Evolutionary conservation across 108 stramenopile species (phyloP).

Genomic region (Fistulifera solaris): DNA sequence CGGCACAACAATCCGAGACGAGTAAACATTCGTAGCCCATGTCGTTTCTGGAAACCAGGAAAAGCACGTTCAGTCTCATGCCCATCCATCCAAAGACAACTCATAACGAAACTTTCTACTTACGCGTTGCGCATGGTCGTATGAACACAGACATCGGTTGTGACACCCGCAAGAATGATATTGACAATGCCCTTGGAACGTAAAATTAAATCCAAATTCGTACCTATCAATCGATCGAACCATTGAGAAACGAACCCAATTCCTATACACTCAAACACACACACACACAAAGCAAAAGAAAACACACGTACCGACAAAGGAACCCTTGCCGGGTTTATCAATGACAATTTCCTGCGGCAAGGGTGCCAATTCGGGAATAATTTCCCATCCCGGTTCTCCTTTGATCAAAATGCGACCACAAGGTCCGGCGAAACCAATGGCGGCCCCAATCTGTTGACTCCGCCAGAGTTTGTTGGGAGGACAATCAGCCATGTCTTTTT

Average conservation of each 20-base stretch:
- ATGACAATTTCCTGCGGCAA: slow-evolving; percentile 27
- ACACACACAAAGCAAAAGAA: too few relatives aligned
- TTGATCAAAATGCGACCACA: slow-evolving; percentile 45
- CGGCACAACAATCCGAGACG: slow-evolving; percentile 41
- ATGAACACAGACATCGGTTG: slow-evolving; percentile 53
- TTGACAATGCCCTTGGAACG: slow-evolving; percentile 28
- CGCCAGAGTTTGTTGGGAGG: slow-evolving; percentile 52
- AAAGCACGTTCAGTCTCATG: too few relatives aligned
- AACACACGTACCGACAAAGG: slow-evolving; percentile 19
- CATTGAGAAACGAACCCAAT: too few relatives aligned
- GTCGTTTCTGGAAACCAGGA: slow-evolving; percentile 20
- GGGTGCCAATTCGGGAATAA: slow-evolving; percentile 43
- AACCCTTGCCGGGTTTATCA: slow-evolving; percentile 42
- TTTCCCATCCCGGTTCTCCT: slow-evolving; percentile 56
- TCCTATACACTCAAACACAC: too few relatives aligned
- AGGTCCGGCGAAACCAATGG: slow-evolving; percentile 38
- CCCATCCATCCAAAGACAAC: too few relatives aligned
- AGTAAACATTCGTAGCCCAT: slow-evolving; percentile 53
- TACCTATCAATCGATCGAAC: neutral
- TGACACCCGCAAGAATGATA: slow-evolving; percentile 42
- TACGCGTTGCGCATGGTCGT: slow-evolving; percentile 44
- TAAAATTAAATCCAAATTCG: slow-evolving; percentile 36
- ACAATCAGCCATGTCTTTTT: slow-evolving; percentile 34
- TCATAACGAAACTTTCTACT: too few relatives aligned
- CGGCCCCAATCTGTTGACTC: slow-evolving; percentile 40